Evolutionary conservation across 805 yeast genomes (phyloP).

Genomic region (Wickerhamiella cacticola): DNA sequence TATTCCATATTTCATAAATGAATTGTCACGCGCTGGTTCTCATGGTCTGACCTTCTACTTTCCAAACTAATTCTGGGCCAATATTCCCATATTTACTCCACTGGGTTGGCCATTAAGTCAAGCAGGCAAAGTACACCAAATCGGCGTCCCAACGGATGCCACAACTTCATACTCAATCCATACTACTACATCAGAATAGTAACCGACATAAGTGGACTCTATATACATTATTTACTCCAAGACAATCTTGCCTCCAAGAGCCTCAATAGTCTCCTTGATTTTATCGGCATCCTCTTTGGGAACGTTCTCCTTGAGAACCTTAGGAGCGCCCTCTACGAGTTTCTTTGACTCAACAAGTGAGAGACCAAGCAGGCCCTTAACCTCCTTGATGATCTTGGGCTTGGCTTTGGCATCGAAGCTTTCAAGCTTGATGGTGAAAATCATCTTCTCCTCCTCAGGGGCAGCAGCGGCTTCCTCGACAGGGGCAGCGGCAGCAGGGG

Average conservation of each 20-base stretch:
- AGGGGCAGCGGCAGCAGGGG: constrained; percentile 51
- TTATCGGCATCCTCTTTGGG: constrained; percentile 97
- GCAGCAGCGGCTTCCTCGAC: constrained; percentile 60
- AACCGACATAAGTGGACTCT: background rate
- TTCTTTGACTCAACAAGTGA: constrained; percentile 95
- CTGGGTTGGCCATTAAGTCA: too few relatives aligned
- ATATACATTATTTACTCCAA: constrained; percentile 49
- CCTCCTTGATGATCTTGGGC: constrained; percentile 97
- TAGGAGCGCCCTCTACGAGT: constrained; percentile 96
- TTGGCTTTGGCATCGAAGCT: constrained; percentile 88
- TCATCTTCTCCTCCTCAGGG: constrained; percentile 85
- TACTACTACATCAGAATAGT: too few relatives aligned
- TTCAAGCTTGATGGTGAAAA: constrained; percentile 83
- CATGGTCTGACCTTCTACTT: too few relatives aligned
- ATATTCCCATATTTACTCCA: too few relatives aligned
- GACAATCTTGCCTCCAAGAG: constrained; percentile 82
- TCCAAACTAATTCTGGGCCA: too few relatives aligned
- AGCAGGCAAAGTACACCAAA: too few relatives aligned
- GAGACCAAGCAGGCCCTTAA: constrained; percentile 78
- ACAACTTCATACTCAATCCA: too few relatives aligned
- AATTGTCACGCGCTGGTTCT: too few relatives aligned
- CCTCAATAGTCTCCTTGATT: constrained; percentile 85
- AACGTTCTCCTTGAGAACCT: constrained; percentile 85
- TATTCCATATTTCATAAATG: too few relatives aligned
- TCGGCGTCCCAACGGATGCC: too few relatives aligned